Conservation (phyloP, 2,329 filamentous ascomycete species). For the Metarhizium sp. region DNA sequence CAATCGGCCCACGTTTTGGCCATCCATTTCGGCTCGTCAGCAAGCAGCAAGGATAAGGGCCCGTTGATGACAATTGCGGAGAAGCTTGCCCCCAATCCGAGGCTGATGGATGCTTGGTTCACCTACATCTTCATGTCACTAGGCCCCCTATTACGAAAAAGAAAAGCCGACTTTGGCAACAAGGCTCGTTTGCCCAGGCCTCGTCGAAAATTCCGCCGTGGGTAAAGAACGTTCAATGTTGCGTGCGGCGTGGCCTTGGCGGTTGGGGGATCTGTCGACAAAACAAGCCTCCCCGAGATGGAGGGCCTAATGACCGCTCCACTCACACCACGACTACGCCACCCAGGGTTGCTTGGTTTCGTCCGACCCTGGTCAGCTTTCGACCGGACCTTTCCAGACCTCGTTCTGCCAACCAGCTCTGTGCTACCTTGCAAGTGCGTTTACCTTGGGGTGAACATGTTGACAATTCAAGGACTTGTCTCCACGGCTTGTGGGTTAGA, state of each 20-base stretch:
- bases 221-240: too few species aligned
- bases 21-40: not conserved
- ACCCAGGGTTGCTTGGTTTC: not conserved
- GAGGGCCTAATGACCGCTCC: not conserved
- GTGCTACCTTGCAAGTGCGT: not conserved
- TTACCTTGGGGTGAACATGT: too few species aligned
- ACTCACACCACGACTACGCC: not conserved
- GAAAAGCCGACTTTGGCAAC: not conserved
- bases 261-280: not conserved
- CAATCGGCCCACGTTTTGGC: not conserved
- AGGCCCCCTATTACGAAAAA: not conserved
- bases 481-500: not conserved
- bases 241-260: not conserved
- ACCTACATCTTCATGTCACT: not conserved
- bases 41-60: not conserved
- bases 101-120: not conserved
- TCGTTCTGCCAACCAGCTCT: not conserved
- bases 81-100: not conserved
- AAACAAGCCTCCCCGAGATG: not conserved
- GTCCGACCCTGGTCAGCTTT: not conserved
- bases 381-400: not conserved
- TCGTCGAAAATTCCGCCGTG: not conserved
- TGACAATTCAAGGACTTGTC: not conserved
- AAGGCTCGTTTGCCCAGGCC: not conserved
- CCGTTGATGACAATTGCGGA: not conserved